Evolutionary conservation across 2,329 filamentous ascomycete species (phyloP).

Genomic region (Apiospora hydei): DNA sequence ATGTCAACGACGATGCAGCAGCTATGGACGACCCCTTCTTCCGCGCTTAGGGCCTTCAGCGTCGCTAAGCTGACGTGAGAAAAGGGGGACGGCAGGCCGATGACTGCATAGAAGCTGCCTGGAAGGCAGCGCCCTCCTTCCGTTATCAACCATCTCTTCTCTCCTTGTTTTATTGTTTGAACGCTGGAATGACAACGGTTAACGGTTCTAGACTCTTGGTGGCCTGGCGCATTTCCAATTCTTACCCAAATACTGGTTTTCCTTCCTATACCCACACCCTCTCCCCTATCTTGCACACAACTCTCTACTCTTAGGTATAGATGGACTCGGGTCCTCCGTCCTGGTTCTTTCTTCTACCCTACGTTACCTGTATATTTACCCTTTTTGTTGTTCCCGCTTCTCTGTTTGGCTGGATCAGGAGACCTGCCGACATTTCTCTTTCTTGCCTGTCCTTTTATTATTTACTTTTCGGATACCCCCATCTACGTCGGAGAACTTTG

Average conservation of each 20-base stretch:
- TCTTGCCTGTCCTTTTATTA: neutral
- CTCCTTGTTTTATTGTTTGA: constrained; percentile 16
- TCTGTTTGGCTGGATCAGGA: neutral
- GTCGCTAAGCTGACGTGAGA: neutral
- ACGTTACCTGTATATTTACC: neutral
- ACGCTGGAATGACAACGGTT: neutral
- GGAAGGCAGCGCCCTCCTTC: neutral
- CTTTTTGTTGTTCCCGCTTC: neutral
- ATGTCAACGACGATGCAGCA: constrained; percentile 5
- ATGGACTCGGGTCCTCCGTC: neutral
- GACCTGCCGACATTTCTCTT: neutral
- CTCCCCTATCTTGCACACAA: neutral
- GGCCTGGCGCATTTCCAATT: constrained; percentile 10
- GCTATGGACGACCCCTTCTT: constrained; percentile 5
- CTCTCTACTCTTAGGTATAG: neutral
- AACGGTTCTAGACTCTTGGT: neutral
- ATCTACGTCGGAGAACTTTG: neutral
- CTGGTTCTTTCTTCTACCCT: neutral
- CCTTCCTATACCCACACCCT: neutral
- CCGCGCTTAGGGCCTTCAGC: neutral
- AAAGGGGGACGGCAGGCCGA: neutral
- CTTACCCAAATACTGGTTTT: neutral
- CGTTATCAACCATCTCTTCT: neutral
- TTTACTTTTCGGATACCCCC: neutral
- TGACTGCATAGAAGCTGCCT: neutral